phyloP scores from a whole-genome alignment of 495 filamentous ascomycete species.

The Aspergillus funiculosus region DNA sequence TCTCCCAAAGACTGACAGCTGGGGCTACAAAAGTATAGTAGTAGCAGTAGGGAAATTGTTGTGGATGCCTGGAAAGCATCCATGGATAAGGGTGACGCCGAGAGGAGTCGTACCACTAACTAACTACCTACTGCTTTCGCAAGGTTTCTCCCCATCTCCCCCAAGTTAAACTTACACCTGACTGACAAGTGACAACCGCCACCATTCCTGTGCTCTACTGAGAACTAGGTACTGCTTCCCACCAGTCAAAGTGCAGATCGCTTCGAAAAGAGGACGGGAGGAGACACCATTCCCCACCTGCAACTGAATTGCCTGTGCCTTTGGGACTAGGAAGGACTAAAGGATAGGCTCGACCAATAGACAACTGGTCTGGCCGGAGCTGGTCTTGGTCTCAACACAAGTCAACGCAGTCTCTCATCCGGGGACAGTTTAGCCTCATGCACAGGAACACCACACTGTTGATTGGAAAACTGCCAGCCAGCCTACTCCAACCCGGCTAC shows the following conservation, averaged over 20 bases:
- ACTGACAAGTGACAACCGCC: no score
- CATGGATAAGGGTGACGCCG: conserved; percentile 15
- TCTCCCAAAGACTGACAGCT: conserved; percentile 14
- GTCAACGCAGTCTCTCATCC: conserved; percentile 11
- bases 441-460: conserved; percentile 11
- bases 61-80: no score
- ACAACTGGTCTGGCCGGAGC: conserved; percentile 1
- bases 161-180: no score
- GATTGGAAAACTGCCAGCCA: conserved; percentile 4
- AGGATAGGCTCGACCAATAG: conserved; percentile 19
- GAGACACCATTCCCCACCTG: conserved; percentile 13
- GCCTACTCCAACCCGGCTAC: no score
- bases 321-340: conserved; percentile 3
- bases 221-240: conserved; percentile 3
- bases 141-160: no score
- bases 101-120: conserved; percentile 12
- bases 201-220: no score
- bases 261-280: conserved; percentile 11
- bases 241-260: conserved; percentile 8
- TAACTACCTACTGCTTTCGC: not conserved
- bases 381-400: no score
- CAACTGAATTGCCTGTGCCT: conserved; percentile 16
- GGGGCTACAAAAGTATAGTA: not conserved
- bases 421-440: conserved; percentile 16
- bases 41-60: not conserved